These are phyloP conservation scores for Flueggea neowawraea DNA, from an alignment of 441 rosid genomes.

Conservation along the genomic window DNA sequence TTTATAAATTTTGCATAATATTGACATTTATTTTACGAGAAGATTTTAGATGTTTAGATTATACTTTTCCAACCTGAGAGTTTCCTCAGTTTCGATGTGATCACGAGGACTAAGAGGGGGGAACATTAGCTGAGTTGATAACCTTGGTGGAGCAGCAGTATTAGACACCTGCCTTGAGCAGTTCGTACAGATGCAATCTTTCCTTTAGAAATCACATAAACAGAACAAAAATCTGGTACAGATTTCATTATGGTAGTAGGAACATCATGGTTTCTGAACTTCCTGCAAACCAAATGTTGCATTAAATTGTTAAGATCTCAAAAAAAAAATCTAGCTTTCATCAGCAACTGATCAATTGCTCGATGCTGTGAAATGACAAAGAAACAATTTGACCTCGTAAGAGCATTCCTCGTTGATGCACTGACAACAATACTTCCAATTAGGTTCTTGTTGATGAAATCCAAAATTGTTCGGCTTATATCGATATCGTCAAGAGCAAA, in stretches of 20 bases:
- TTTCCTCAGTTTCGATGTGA: neutral
- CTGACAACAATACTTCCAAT: constrained; percentile 61
- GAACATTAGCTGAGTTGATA: neutral
- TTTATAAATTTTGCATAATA: too few relatives aligned
- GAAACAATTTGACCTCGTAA: constrained; percentile 44
- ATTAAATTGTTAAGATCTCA: neutral
- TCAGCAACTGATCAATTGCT: too few relatives aligned
- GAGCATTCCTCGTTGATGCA: constrained; percentile 51
- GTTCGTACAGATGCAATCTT: constrained; percentile 43
- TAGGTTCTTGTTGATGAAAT: constrained; percentile 49
- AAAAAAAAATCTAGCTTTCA: too few relatives aligned
- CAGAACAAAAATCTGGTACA: constrained; percentile 72
- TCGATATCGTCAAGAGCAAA: constrained; percentile 64
- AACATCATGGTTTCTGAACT: constrained; percentile 53
- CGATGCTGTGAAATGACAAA: too few relatives aligned
- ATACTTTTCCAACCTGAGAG: neutral
- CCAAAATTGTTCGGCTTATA: constrained; percentile 54
- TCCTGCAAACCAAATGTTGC: constrained; percentile 20
- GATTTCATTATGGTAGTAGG: constrained; percentile 42
- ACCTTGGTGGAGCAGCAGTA: constrained; percentile 50
- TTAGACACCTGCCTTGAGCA: constrained; percentile 53
- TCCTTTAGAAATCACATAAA: constrained; percentile 75
- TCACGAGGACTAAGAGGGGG: neutral
- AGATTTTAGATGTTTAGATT: neutral
- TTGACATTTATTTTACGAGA: too few relatives aligned